Evolutionary conservation across 331 rosid species (phyloP).

Genomic region (Ulmus americana): DNA sequence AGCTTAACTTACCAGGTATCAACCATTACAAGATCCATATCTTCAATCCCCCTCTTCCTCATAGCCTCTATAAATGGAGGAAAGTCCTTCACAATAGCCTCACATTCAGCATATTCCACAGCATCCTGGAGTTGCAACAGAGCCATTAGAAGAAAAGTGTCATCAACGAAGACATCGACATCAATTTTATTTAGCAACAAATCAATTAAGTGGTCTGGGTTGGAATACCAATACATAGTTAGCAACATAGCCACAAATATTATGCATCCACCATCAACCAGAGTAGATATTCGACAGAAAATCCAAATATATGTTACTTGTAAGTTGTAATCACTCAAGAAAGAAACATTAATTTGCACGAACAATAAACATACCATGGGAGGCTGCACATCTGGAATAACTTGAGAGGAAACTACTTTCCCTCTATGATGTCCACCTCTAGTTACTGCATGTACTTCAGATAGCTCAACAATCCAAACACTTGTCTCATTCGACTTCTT

Average conservation of each 20-base stretch:
- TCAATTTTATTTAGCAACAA: too few species aligned
- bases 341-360: constrained; percentile 7
- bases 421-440: constrained; percentile 97
- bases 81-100: constrained; percentile 75
- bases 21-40: constrained; percentile 98
- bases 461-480: constrained; percentile 70
- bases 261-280: too few species aligned
- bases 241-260: too few species aligned
- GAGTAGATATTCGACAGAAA: too few species aligned
- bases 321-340: too few species aligned
- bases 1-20: constrained; percentile 67
- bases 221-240: too few species aligned
- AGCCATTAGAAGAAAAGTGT: neutral
- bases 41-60: constrained; percentile 94
- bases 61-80: constrained; percentile 97
- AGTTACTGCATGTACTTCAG: constrained; percentile 95
- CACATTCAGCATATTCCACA: constrained; percentile 92
- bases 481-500: constrained; percentile 79
- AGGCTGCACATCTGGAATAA: constrained; percentile 91
- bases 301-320: too few species aligned
- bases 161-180: neutral
- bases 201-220: too few species aligned
- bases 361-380: constrained; percentile 60
- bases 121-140: constrained; percentile 60
- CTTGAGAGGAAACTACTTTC: constrained; percentile 74